Evolutionary conservation across 176 grass and related monocot species (phyloP), one percentile per base, ranked within the genome.

Genomic region (Zizania latifolia): DNA sequence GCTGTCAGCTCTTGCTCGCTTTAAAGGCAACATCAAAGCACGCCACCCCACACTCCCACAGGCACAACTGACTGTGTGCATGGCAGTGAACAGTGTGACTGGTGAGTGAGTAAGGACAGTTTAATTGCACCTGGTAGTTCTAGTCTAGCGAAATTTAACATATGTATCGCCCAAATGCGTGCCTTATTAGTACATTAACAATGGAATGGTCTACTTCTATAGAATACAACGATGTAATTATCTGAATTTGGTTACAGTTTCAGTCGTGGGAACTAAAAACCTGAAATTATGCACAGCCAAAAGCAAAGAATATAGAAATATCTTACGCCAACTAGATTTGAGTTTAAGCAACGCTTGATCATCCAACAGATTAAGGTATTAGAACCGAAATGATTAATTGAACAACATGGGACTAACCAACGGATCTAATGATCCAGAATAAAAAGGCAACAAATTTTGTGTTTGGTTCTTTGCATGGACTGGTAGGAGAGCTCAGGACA

Each of bases 1-100:
- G 30, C 58, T 67, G 79, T 73, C 58, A 59, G 67, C 59, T 24
- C 43, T 58, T 46, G 37, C 72, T 33, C 16, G 36, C 72, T 58
- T 87, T 82, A 46, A 80, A 87, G 78, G 29, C 32, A 36, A 41
- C 65, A 71, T 77, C 16, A 64, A 63, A 81, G 78, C 71, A 68
- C 10, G 57, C 45, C 78, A 71, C 31, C 44, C 28, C 78, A 81
- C 31, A 86, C 64, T 24, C 44, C 28, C 78, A 81, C 31, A 86
- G 21, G 28, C 44, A 81, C 56, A 61, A 24, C n/a, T n/a, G n/a
- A 51, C 44, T 57, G 46, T 75, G 43, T 41, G 62, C 44, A 70
- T 69, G 53, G 41, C 30, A 30, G 28, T 57, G 45, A 59, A 26
- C 33, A 16, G 59, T 50, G 33, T 38, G 22, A 83, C 48, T 16